These are phyloP conservation scores for Aspergillus brunneoviolaceus DNA, from an alignment of 2,329 filamentous ascomycete species.

Conservation along the genomic window DNA sequence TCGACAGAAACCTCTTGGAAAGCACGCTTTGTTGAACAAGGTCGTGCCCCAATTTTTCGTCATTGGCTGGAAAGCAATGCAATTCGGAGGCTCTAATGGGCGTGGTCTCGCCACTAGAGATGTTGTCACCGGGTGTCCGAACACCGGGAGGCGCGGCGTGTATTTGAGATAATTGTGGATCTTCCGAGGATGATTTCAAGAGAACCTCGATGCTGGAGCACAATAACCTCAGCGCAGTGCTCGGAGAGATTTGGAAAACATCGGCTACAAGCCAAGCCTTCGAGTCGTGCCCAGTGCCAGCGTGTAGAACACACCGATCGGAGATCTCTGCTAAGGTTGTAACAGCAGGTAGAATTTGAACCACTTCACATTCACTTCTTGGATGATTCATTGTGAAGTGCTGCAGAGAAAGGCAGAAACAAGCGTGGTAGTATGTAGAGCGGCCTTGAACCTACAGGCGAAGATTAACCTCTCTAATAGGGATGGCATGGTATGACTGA, in stretches of 20 bases:
- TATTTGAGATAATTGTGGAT: slow-evolving; percentile 41
- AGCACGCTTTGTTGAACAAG: slow-evolving; percentile 81
- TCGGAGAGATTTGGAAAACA: slow-evolving; percentile 68
- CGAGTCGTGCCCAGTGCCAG: slow-evolving; percentile 1
- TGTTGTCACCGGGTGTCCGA: slow-evolving; percentile 34
- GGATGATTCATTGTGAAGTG: slow-evolving; percentile 24
- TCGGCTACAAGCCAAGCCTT: slow-evolving; percentile 9
- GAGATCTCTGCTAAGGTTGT: slow-evolving; percentile 1
- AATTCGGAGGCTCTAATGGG: slow-evolving; percentile 31
- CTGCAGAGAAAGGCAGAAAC: slow-evolving; percentile 9
- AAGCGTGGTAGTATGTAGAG: slow-evolving; percentile 16
- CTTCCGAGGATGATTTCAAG: slow-evolving; percentile 55
- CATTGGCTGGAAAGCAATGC: slow-evolving; percentile 37
- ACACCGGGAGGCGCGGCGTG: slow-evolving; percentile 51
- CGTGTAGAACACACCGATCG: not conserved
- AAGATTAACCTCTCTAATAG: slow-evolving; percentile 25
- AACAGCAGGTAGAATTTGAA: not conserved
- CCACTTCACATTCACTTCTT: not conserved
- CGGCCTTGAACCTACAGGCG: slow-evolving; percentile 29
- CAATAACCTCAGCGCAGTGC: slow-evolving; percentile 77
- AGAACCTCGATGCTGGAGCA: slow-evolving; percentile 63
- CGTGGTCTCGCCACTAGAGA: slow-evolving; percentile 22
- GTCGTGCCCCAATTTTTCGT: slow-evolving; percentile 61
- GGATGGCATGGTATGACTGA: slow-evolving; percentile 36
- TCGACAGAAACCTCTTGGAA: slow-evolving; percentile 90